A percentile compares a stretch with the other conserved stretches of the same genome.
Conservation (phyloP, 208 protist species). For the Leishmania major region DNA sequence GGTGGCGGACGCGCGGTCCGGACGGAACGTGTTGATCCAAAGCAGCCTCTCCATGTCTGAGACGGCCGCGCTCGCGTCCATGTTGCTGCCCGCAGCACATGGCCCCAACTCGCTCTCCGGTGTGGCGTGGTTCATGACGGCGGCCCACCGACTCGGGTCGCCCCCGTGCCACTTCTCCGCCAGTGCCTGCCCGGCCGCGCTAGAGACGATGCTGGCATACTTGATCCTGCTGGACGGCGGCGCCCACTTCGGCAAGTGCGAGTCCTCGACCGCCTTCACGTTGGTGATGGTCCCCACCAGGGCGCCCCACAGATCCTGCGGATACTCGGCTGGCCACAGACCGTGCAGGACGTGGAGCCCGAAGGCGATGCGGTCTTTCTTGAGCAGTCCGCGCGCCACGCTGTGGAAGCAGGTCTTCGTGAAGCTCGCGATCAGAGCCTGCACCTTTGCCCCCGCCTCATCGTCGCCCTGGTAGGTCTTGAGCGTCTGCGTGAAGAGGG, state of each 20-base stretch:
- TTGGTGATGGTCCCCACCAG: conserved; percentile 74
- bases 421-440: conserved; percentile 55
- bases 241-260: conserved; percentile 63
- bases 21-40: conserved; percentile 94
- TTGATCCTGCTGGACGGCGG: conserved; percentile 55
- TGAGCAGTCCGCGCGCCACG: conserved; percentile 82
- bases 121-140: conserved; percentile 61
- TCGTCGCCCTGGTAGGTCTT: conserved; percentile 43
- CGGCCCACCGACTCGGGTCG: conserved; percentile 65
- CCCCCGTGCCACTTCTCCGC: conserved; percentile 65
- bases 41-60: conserved; percentile 94
- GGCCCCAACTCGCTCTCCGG: conserved; percentile 58
- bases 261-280: conserved; percentile 26
- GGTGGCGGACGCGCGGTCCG: conserved; percentile 94
- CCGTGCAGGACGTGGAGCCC: conserved; percentile 94
- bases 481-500: conserved; percentile 74
- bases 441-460: conserved; percentile 51
- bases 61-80: conserved; percentile 22
- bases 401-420: conserved; percentile 70
- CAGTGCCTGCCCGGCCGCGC: conserved; percentile 27
- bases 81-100: not conserved
- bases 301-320: conserved; percentile 80
- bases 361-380: conserved; percentile 94
- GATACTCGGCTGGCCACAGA: conserved; percentile 83
- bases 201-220: conserved; percentile 55